Percentiles rank a stretch among this genome's conserved stretches.
These are phyloP conservation scores for Ceratobasidium sp. DNA, from an alignment of 1,284 basidiomycete genomes.

Conservation along the genomic window DNA sequence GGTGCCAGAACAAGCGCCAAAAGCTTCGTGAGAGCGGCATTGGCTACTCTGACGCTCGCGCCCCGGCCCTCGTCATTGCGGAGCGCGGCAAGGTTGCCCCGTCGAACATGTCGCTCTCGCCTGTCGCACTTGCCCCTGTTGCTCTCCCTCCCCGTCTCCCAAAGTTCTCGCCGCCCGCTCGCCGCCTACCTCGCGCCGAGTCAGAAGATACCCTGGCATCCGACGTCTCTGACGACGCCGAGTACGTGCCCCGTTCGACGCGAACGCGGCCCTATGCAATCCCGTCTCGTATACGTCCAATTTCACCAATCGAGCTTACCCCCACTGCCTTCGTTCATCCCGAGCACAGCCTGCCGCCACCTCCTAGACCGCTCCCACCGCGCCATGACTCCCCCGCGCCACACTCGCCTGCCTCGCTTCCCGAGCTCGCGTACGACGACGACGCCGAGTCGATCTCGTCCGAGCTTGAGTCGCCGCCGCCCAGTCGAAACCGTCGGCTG, in stretches of 20 bases:
- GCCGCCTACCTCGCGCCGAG: conserved; percentile 8
- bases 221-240: conserved; percentile 20
- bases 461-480: conserved; percentile 39
- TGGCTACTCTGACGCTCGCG: conserved; percentile 33
- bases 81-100: conserved; percentile 43
- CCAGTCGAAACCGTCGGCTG: conserved; percentile 15
- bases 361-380: not conserved
- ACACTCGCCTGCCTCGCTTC: conserved; percentile 19
- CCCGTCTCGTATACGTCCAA: conserved; percentile 23
- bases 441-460: conserved; percentile 34
- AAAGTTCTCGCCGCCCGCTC: conserved; percentile 14
- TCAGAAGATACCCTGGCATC: conserved; percentile 2
- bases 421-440: conserved; percentile 39
- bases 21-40: conserved; percentile 44
- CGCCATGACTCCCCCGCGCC: conserved; percentile 19
- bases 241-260: conserved; percentile 35
- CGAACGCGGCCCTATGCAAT: conserved; percentile 27
- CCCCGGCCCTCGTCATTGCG: conserved; percentile 39
- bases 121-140: conserved; percentile 20
- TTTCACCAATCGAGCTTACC: conserved; percentile 41
- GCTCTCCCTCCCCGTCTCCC: conserved; percentile 9
- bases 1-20: conserved; percentile 45
- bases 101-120: conserved; percentile 12
- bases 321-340: conserved; percentile 22
- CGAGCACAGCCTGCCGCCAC: conserved; percentile 35